phyloP scores from a whole-genome alignment of 163 green algal species.

The Coccomyxa subellipsoidea region DNA sequence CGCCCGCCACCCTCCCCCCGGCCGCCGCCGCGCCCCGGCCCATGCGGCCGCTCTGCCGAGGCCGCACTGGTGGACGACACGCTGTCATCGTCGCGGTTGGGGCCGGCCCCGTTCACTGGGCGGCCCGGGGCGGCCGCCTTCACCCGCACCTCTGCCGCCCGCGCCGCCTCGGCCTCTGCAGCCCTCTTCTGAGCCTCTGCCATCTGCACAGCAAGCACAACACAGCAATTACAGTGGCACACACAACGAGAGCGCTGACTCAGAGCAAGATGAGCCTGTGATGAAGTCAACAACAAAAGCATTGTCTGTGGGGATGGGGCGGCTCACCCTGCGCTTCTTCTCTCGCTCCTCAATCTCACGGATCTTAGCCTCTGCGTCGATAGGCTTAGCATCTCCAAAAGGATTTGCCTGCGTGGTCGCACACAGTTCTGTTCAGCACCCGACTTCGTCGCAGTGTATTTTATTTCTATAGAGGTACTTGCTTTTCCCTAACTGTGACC shows the following conservation, averaged over 20 bases:
- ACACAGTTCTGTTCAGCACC: too few relatives aligned
- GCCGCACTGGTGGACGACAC: background rate
- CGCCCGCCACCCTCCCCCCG: background rate
- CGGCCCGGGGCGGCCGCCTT: background rate
- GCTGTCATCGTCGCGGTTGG: background rate
- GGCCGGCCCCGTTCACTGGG: background rate
- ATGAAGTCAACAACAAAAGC: background rate
- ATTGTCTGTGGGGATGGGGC: background rate
- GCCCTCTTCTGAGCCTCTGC: slow-evolving; percentile 2
- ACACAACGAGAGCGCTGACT: too few relatives aligned
- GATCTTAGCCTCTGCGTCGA: slow-evolving; percentile 26
- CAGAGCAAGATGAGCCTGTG: background rate
- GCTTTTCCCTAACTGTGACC: too few relatives aligned
- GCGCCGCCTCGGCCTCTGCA: background rate
- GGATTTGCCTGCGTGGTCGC: slow-evolving; percentile 25
- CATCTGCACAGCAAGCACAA: background rate
- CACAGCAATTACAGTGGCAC: too few relatives aligned
- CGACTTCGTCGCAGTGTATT: too few relatives aligned
- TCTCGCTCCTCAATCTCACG: slow-evolving; percentile 34
- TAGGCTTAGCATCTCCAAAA: slow-evolving; percentile 36
- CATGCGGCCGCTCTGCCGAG: background rate
- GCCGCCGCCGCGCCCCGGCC: background rate
- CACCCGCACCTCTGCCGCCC: background rate
- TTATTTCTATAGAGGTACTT: too few relatives aligned
- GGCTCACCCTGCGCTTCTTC: slow-evolving; percentile 26